These are phyloP conservation scores for Fraxinus albicans DNA, from an alignment of 305 asterid genomes.

Conservation along the genomic window DNA sequence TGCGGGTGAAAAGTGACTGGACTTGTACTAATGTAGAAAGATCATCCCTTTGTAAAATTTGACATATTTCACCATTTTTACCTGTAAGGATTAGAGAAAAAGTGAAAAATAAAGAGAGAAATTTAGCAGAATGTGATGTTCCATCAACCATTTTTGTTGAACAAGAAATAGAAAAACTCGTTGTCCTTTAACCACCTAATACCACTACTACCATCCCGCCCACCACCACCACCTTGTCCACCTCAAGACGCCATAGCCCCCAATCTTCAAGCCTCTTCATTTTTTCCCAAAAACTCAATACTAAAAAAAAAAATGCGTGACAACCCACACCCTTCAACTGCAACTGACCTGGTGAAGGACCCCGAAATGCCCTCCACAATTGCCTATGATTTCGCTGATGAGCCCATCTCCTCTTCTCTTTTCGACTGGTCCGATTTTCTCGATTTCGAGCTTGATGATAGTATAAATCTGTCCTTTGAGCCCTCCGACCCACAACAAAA, in stretches of 20 bases:
- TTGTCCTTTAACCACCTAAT: not conserved
- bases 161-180: not conserved
- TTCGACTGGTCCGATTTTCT: constrained; percentile 86
- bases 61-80: not conserved
- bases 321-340: constrained; percentile 18
- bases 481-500: constrained; percentile 20
- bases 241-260: not conserved
- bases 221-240: not conserved
- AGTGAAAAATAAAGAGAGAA: not conserved
- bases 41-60: not conserved
- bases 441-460: constrained; percentile 63
- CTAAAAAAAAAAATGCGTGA: constrained; percentile 23
- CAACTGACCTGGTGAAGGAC: constrained; percentile 14
- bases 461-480: constrained; percentile 28
- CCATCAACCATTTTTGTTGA: not conserved
- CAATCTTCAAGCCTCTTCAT: not conserved
- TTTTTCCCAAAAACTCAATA: constrained; percentile 2
- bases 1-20: not conserved
- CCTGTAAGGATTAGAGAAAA: not conserved
- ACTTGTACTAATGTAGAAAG: not conserved
- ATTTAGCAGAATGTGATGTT: not conserved
- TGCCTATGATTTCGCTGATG: constrained; percentile 26
- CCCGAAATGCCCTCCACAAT: constrained; percentile 34
- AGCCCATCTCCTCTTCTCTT: constrained; percentile 46
- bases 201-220: not conserved